phyloP scores from a whole-genome alignment of 2,329 filamentous ascomycete genomes.

The Diaporthe caulivora region DNA sequence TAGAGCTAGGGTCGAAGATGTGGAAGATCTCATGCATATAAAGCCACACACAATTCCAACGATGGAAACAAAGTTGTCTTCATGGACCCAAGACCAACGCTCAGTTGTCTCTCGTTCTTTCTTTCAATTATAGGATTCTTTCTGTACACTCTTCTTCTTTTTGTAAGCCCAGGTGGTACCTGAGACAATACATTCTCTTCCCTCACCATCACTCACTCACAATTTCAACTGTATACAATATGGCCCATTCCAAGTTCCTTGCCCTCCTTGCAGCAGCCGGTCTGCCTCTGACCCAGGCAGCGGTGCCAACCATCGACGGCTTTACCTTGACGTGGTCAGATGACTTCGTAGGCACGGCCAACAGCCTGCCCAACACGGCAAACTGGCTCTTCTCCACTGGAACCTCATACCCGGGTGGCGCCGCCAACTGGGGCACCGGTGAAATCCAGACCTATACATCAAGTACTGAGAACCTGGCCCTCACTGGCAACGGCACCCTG shows the following conservation, averaged over 20 bases:
- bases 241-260: slow-evolving; percentile 8
- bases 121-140: not conserved
- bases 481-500: slow-evolving; percentile 21
- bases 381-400: slow-evolving; percentile 24
- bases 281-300: slow-evolving; percentile 22
- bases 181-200: not conserved
- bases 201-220: not conserved
- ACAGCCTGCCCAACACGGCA: slow-evolving; percentile 30
- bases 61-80: not conserved
- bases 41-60: not conserved
- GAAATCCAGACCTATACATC: slow-evolving; percentile 32
- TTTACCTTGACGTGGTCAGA: slow-evolving; percentile 46
- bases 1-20: not conserved
- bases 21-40: slow-evolving; percentile 8
- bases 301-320: slow-evolving; percentile 41
- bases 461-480: slow-evolving; percentile 28
- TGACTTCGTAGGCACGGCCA: slow-evolving; percentile 47
- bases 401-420: slow-evolving; percentile 29
- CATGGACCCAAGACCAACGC: not conserved
- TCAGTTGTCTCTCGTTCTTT: slow-evolving; percentile 6
- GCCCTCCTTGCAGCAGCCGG: slow-evolving; percentile 17
- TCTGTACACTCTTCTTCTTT: slow-evolving; percentile 12
- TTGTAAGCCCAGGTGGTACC: slow-evolving; percentile 11
- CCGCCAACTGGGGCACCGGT: slow-evolving; percentile 24
- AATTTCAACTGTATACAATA: not conserved